Evolutionary conservation across 495 filamentous ascomycete species (phyloP).

Genomic region (Mycothermus thermophilus): DNA sequence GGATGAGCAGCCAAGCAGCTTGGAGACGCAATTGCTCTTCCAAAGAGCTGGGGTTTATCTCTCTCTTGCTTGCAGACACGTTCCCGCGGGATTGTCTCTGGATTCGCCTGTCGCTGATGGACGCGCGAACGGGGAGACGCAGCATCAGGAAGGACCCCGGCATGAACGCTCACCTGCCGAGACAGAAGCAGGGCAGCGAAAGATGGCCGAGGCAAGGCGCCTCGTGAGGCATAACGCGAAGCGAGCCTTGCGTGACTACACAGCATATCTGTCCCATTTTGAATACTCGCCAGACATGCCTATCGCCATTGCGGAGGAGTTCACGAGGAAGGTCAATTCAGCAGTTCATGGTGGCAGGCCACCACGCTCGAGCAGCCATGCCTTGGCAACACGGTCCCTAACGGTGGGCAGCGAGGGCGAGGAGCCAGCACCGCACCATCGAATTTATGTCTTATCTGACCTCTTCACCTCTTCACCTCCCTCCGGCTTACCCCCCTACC

Average conservation of each 20-base stretch:
- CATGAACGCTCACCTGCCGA: no score
- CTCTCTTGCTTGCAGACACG: conserved; percentile 50
- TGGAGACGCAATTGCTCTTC: conserved; percentile 61
- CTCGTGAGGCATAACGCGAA: conserved; percentile 56
- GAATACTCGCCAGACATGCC: conserved; percentile 63
- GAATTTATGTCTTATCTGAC: conserved; percentile 35
- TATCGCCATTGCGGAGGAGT: conserved; percentile 49
- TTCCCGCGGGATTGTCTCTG: conserved; percentile 20
- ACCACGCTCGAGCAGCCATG: conserved; percentile 10
- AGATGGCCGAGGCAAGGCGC: conserved; percentile 46
- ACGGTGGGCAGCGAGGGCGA: conserved; percentile 4
- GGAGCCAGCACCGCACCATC: conserved; percentile 1
- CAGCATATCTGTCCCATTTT: conserved; percentile 52
- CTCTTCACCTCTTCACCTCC: conserved; percentile 45
- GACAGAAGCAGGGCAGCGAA: conserved; percentile 26
- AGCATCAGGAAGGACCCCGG: no score
- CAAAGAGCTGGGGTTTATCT: conserved; percentile 64
- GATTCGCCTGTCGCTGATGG: no score
- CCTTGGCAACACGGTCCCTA: conserved; percentile 1
- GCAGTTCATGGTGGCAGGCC: conserved; percentile 28
- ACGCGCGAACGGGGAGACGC: no score
- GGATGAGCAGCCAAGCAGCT: conserved; percentile 56
- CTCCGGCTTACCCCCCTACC: conserved; percentile 43
- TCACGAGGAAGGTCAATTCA: conserved; percentile 48
- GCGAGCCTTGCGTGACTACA: conserved; percentile 56